Percentiles rank a stretch among this genome's conserved stretches.
phyloP scores from a whole-genome alignment of 2,329 filamentous ascomycete species.

The Phyllosticta paracitricarpa region DNA sequence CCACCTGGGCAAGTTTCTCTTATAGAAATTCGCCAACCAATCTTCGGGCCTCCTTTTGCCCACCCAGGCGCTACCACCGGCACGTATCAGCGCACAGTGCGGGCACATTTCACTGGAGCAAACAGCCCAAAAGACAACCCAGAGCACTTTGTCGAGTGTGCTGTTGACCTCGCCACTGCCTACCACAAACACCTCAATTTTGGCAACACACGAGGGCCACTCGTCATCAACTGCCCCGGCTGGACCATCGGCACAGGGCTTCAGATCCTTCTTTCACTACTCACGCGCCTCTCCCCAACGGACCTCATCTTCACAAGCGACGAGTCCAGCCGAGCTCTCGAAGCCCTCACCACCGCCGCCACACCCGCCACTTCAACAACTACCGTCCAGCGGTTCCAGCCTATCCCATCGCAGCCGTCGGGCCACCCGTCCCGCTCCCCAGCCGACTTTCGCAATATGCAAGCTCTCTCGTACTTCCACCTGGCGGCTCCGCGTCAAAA shows the following conservation, averaged over 20 bases:
- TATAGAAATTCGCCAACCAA: slow-evolving; percentile 48
- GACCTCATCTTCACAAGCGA: slow-evolving; percentile 54
- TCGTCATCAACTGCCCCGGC: slow-evolving; percentile 65
- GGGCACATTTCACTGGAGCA: slow-evolving; percentile 57
- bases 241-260: slow-evolving; percentile 65
- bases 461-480: slow-evolving; percentile 74
- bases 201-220: slow-evolving; percentile 33
- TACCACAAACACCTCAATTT: slow-evolving; percentile 41
- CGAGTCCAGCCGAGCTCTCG: slow-evolving; percentile 48
- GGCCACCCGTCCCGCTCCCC: slow-evolving; percentile 45
- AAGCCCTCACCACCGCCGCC: slow-evolving; percentile 35
- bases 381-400: slow-evolving; percentile 30
- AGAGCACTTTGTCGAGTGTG: slow-evolving; percentile 56
- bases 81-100: slow-evolving; percentile 25
- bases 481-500: slow-evolving; percentile 18
- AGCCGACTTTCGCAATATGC: slow-evolving; percentile 60
- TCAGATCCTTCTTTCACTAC: slow-evolving; percentile 51
- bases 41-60: slow-evolving; percentile 58
- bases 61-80: slow-evolving; percentile 34
- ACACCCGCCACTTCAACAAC: slow-evolving; percentile 16
- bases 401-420: slow-evolving; percentile 46
- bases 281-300: slow-evolving; percentile 44
- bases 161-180: slow-evolving; percentile 50
- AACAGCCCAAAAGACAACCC: slow-evolving; percentile 56
- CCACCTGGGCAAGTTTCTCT: slow-evolving; percentile 62